Conservation (phyloP, 139 green algal species). For the Zygnema circumcarinatum region DNA sequence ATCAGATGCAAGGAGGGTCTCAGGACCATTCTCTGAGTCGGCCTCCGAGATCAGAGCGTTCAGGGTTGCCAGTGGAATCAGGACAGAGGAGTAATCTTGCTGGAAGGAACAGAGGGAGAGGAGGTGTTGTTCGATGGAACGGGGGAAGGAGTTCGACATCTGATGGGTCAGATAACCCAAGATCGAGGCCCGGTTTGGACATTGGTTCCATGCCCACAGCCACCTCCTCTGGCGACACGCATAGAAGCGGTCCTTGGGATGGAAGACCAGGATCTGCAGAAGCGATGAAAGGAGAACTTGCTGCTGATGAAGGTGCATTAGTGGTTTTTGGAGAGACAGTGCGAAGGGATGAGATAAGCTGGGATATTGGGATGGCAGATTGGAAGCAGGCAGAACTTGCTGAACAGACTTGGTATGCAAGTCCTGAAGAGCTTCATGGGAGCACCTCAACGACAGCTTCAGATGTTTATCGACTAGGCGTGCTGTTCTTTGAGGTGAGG, state of each 20-base stretch:
- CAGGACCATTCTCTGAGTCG: too few species aligned
- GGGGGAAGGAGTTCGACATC: neutral
- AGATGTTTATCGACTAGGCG: constrained; percentile 51
- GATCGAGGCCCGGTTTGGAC: neutral
- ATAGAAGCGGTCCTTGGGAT: neutral
- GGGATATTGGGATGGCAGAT: neutral
- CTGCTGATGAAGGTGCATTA: neutral
- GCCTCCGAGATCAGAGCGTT: too few species aligned
- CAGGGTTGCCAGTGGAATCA: neutral
- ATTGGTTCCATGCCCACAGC: neutral
- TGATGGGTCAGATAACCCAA: neutral
- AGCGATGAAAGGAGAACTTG: neutral
- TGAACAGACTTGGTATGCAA: constrained; percentile 46
- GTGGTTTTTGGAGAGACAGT: neutral
- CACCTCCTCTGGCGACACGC: neutral
- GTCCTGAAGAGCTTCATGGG: constrained; percentile 41
- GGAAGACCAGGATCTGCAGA: neutral
- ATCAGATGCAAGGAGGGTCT: too few species aligned
- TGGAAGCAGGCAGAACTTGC: neutral
- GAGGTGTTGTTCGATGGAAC: neutral
- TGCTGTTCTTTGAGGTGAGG: constrained; percentile 59
- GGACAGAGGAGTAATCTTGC: neutral
- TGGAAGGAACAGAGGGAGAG: neutral
- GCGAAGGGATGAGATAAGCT: neutral
- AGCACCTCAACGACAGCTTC: neutral